phyloP scores from a whole-genome alignment of 2,329 filamentous ascomycete species.

The Calonectria naviculata region DNA sequence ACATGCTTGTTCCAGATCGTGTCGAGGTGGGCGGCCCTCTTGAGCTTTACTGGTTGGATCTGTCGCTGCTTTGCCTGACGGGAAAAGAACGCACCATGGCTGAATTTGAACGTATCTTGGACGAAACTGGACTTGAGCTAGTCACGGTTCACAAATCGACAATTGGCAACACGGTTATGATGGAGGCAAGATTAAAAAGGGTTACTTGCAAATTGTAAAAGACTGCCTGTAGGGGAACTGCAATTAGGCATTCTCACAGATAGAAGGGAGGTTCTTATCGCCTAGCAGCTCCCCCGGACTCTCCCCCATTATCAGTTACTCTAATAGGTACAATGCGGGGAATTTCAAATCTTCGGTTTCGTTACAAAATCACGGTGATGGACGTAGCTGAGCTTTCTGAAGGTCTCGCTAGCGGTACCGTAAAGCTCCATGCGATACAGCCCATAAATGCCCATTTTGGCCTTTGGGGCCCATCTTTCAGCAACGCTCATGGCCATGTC shows the following conservation, averaged over 20 bases:
- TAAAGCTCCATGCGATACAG: not conserved
- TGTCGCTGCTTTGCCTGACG: constrained; percentile 38
- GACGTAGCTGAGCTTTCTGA: not conserved
- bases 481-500: not conserved
- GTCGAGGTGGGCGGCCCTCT: constrained; percentile 34
- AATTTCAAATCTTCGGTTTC: not conserved
- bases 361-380: not conserved
- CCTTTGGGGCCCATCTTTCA: not conserved
- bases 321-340: too few relatives aligned
- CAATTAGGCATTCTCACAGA: too few relatives aligned
- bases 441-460: not conserved
- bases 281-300: too few relatives aligned
- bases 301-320: too few relatives aligned
- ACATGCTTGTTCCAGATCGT: constrained; percentile 45
- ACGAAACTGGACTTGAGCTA: constrained; percentile 40
- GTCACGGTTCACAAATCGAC: constrained; percentile 39
- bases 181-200: constrained; percentile 37
- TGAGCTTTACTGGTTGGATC: constrained; percentile 42
- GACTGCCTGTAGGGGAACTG: too few relatives aligned
- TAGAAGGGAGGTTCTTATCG: too few relatives aligned
- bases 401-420: not conserved
- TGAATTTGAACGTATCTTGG: constrained; percentile 40
- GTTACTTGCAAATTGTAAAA: too few relatives aligned
- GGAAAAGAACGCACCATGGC: constrained; percentile 43
- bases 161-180: constrained; percentile 38